Evolutionary conservation across 176 grass and related monocot genomes (phyloP).

Genomic region (Poa annua): DNA sequence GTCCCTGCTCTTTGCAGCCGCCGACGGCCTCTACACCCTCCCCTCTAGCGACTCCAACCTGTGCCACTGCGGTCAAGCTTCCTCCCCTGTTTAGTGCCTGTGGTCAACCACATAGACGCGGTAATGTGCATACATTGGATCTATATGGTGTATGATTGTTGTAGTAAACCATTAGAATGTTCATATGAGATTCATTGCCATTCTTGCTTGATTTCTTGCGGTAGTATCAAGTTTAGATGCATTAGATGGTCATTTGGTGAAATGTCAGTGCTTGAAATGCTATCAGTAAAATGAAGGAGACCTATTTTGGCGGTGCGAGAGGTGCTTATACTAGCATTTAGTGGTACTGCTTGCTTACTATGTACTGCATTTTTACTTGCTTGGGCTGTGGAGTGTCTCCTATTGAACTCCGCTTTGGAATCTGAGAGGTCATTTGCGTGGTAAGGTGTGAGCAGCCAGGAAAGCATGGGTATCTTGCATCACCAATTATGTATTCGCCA

Average conservation of each 20-base stretch:
- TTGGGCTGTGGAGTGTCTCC: constrained; percentile 46
- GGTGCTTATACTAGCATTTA: too few species aligned
- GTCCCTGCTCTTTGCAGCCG: too few species aligned
- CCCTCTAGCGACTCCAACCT: neutral
- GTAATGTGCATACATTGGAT: neutral
- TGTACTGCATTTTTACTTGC: too few species aligned
- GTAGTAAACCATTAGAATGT: neutral
- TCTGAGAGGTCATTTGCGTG: constrained; percentile 59
- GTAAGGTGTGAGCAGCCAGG: constrained; percentile 74
- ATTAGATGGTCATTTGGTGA: too few species aligned
- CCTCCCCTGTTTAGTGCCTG: neutral
- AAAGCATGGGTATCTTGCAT: constrained; percentile 66
- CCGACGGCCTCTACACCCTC: neutral
- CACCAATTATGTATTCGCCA: constrained; percentile 69
- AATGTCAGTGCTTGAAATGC: too few species aligned
- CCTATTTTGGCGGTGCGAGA: too few species aligned
- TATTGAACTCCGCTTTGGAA: constrained; percentile 53
- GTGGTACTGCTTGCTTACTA: too few species aligned
- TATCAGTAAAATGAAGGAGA: too few species aligned
- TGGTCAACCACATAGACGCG: neutral
- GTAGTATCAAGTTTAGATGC: too few species aligned
- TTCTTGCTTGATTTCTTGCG: too few species aligned
- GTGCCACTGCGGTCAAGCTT: neutral
- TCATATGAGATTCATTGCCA: neutral
- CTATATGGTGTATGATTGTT: neutral